These are phyloP conservation scores for Linnemannia elongata DNA, from an alignment of 192 early-diverging fungal genomes.

Conservation along the genomic window DNA sequence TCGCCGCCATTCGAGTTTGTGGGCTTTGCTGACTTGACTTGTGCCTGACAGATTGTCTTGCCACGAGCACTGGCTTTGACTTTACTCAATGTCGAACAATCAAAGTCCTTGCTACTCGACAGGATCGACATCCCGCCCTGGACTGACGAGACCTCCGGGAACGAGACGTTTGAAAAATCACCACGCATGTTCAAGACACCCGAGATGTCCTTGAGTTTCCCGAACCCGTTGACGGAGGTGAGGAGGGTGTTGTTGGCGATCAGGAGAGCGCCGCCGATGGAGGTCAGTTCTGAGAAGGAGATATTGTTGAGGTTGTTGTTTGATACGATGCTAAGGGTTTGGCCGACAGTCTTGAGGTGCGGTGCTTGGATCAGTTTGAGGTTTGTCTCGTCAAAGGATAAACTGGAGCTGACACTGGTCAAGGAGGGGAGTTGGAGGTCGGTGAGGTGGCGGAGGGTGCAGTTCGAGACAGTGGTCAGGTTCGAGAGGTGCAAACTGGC, in stretches of 20 bases:
- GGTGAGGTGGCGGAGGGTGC: slow-evolving; percentile 69
- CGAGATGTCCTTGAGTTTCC: slow-evolving; percentile 67
- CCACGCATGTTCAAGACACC: slow-evolving; percentile 73
- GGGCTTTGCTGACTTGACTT: slow-evolving; percentile 38
- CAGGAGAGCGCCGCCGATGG: slow-evolving; percentile 72
- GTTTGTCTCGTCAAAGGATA: slow-evolving; percentile 71
- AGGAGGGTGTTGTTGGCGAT: slow-evolving; percentile 77
- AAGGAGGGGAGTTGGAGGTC: slow-evolving; percentile 63
- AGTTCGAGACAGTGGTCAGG: slow-evolving; percentile 68
- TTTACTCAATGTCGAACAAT: slow-evolving; percentile 56
- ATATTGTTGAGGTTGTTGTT: slow-evolving; percentile 70
- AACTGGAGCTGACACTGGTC: slow-evolving; percentile 61
- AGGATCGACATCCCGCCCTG: slow-evolving; percentile 74
- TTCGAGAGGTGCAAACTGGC: slow-evolving; percentile 61
- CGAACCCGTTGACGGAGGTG: slow-evolving; percentile 64
- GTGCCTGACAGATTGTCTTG: slow-evolving; percentile 37
- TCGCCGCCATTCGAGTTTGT: slow-evolving; percentile 24
- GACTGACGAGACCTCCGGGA: slow-evolving; percentile 66
- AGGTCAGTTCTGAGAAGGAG: slow-evolving; percentile 66
- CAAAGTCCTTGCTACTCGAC: slow-evolving; percentile 68
- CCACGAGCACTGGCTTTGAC: slow-evolving; percentile 43
- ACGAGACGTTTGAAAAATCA: slow-evolving; percentile 68
- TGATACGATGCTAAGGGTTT: slow-evolving; percentile 69
- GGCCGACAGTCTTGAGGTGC: slow-evolving; percentile 60
- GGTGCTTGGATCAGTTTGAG: slow-evolving; percentile 65